Evolutionary conservation across 805 yeast genomes (phyloP), one percentile per base, ranked within the genome.

Genomic region (Kluyveromyces siamensis): DNA sequence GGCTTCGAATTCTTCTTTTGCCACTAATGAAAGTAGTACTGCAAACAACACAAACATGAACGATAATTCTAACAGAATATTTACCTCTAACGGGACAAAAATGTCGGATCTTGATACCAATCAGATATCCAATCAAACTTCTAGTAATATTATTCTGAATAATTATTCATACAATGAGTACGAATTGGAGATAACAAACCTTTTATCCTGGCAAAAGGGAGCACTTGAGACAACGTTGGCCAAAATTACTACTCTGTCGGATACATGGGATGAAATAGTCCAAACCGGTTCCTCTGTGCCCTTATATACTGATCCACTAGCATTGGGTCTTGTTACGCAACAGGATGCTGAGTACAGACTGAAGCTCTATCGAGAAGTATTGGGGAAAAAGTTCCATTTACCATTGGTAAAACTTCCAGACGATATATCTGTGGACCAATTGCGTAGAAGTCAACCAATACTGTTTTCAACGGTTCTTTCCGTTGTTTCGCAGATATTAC

Each of bases 401-500:
- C 87, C 90, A 2, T 73, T 82, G 37, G 74, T 87, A n/a, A 72
- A 69, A 35, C 61, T 86, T 2, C 77, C 80, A 0, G 62, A 61
- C 0, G 67, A 69, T 14, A 53, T 71, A 21, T 60, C 76, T 0
- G 71, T 76, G 6, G 79, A 75, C 8, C 69, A 69, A 14, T 57
- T 88, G 46, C 70, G 81, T 43, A 59, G 61, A 13, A 65, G 72
- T 1, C 72, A 73, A 40, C 95, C 95, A 2, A 72, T 77, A 19
- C 62, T 88, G 41, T 79, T 87, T 55, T 74, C 81, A 37, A 72
- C 84, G 0, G 68, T 88, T 14, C 76, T 88, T 75, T 75, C 87
- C 2, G 72, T 80, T 11, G 70, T 85, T 0, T 77, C 84, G 1
- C 62, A 75, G 25, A 65, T 74, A 10, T 65, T 72, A 52, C 60